Evolutionary conservation across 139 green algal species (phyloP).

Genomic region (Volvox reticuliferus): DNA sequence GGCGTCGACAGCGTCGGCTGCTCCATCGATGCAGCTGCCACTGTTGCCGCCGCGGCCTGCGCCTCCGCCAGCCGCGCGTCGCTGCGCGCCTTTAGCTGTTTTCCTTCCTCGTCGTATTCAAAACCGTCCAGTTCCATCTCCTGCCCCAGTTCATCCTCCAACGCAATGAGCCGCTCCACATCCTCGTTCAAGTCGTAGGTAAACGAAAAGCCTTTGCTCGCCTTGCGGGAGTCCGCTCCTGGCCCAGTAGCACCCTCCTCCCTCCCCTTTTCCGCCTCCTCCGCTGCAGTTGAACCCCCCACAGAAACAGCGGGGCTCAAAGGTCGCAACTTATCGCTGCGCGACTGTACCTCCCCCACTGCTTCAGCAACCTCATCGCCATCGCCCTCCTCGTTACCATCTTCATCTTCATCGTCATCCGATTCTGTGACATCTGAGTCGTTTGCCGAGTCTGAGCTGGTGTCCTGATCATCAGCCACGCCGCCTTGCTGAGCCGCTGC

Average conservation of each 20-base stretch:
- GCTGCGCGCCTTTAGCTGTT: conserved; percentile 39
- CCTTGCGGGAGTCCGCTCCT: not conserved
- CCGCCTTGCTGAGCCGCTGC: not conserved
- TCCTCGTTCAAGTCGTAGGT: conserved; percentile 82
- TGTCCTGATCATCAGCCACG: not conserved
- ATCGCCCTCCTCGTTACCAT: not conserved
- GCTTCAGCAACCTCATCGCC: not conserved
- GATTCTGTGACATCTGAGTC: not conserved
- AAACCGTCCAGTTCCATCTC: conserved; percentile 49
- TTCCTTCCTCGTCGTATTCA: conserved; percentile 59
- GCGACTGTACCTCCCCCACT: not conserved
- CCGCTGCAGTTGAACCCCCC: not conserved
- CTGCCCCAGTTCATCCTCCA: conserved; percentile 60
- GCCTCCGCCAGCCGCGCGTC: not conserved
- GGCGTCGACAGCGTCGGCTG: not conserved
- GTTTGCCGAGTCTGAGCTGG: not conserved
- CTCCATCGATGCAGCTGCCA: not conserved
- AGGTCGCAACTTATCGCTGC: not conserved
- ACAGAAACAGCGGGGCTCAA: not conserved
- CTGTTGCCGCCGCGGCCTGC: not conserved
- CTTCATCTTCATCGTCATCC: not conserved
- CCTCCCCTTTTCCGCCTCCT: not conserved
- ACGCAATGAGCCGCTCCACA: conserved; percentile 65
- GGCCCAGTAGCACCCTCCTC: not conserved
- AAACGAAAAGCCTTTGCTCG: conserved; percentile 58